Evolutionary conservation across 2,329 filamentous ascomycete genomes (phyloP), one percentile per base, ranked within the genome.

Genomic region (Fusarium sp.): DNA sequence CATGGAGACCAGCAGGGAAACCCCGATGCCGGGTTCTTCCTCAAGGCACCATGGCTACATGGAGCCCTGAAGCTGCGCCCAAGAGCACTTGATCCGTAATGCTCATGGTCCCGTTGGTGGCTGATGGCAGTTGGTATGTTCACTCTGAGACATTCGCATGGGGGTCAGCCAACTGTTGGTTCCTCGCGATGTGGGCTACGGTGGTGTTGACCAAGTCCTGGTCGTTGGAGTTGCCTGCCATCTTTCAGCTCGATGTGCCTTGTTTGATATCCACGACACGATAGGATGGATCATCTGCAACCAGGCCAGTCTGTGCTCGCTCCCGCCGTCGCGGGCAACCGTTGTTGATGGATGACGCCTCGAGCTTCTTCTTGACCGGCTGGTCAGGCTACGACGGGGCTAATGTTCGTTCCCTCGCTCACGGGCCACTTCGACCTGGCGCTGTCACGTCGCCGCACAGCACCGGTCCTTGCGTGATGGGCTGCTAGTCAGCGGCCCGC

Each of bases 401-500:
- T 31, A 49, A 59, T 55, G 40, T 69, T 50, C 33, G 58, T 59
- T 61, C 53, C 62, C 57, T 53, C 40, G 53, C 60, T 60, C 63
- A 66, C 70, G 68, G 72, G 49, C 72, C 68, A 74, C 64, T 46
- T 40, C 25, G 13, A 58, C 29, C 58, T 65, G 50, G 46, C n/a
- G 66, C 25, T 69, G 66, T 66, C 66, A 66, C 61, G 62, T 64
- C 63, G 65, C 49, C 56, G 59, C 44, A 61, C 54, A 54, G 46
- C 53, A 68, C 65, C 58, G 46, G 61, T 36, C 49, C 64, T 72
- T 72, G 60, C 44, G 62, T 69, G 70, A 69, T 69, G 69, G 55
- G 57, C 59, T 70, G 53, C 68, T 72, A 72, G 57, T 55, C 57
- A 62, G 62, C 70, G 70, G 73, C 61, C 70, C 71, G 73, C 65